Percentiles rank a stretch among this genome's conserved stretches.
Evolutionary conservation across 805 yeast genomes (phyloP).

Genomic region (Wickerhamiella azymoides): DNA sequence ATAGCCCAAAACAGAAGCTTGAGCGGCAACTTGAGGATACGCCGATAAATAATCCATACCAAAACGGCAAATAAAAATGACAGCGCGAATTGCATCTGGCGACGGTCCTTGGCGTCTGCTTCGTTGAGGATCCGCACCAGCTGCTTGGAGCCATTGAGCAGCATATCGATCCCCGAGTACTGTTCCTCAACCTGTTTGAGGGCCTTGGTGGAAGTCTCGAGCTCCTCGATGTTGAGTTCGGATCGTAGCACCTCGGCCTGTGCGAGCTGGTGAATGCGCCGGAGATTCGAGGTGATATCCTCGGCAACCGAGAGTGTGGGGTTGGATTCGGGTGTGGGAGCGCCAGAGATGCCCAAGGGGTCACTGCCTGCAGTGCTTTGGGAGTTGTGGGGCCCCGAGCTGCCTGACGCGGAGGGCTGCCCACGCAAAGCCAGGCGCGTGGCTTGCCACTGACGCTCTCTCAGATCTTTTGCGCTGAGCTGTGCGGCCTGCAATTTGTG

Average conservation of each 20-base stretch:
- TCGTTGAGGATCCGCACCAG: conserved; percentile 27
- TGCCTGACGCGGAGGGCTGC: background rate
- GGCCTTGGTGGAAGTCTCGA: conserved; percentile 26
- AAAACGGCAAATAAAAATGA: conserved; percentile 27
- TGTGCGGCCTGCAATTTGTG: conserved; percentile 6
- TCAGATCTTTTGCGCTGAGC: background rate
- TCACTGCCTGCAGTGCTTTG: too few species aligned
- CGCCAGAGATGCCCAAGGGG: too few species aligned
- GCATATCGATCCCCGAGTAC: conserved; percentile 27
- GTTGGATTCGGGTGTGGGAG: background rate
- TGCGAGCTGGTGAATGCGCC: conserved; percentile 26
- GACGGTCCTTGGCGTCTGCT: conserved; percentile 29
- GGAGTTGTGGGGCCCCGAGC: background rate
- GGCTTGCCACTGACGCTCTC: background rate
- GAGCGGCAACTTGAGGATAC: conserved; percentile 27
- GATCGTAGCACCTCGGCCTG: conserved; percentile 28
- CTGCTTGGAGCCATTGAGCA: conserved; percentile 25
- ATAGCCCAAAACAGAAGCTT: conserved; percentile 22
- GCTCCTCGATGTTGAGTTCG: conserved; percentile 26
- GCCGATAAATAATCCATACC: conserved; percentile 27
- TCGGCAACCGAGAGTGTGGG: conserved; percentile 16
- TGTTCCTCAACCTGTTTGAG: conserved; percentile 24
- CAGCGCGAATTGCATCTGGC: conserved; percentile 26
- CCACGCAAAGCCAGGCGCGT: background rate
- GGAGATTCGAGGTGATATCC: conserved; percentile 21